Percentiles rank a stretch among this genome's conserved stretches.
phyloP scores from a whole-genome alignment of 1,284 basidiomycete genomes.

The Waitea zeae region DNA sequence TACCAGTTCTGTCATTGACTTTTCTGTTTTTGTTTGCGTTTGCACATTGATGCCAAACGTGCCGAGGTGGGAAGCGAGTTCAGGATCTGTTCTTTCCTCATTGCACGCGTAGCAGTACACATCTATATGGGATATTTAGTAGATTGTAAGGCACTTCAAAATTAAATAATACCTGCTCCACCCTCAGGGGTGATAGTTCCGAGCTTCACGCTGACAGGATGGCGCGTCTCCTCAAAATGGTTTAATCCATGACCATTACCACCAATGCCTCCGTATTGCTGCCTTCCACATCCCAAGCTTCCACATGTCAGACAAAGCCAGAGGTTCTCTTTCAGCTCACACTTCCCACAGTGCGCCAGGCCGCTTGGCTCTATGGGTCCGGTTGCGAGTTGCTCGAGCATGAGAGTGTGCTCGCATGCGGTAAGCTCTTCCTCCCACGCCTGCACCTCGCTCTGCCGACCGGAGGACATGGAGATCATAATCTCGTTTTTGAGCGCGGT shows the following conservation, averaged over 20 bases:
- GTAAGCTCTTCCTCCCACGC: conserved; percentile 95
- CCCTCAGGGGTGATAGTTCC: conserved; percentile 97
- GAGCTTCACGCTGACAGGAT: conserved; percentile 83
- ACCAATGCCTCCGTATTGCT: conserved; percentile 72
- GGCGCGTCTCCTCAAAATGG: conserved; percentile 66
- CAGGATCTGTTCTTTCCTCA: conserved; percentile 73
- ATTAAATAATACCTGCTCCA: conserved; percentile 70
- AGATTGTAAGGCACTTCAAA: too few species aligned
- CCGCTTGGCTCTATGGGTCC: conserved; percentile 44
- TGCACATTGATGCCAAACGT: conserved; percentile 82
- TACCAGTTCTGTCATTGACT: conserved; percentile 92
- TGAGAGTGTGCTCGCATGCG: conserved; percentile 77
- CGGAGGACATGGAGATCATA: conserved; percentile 74
- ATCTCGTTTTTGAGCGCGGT: conserved; percentile 48
- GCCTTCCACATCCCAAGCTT: conserved; percentile 83
- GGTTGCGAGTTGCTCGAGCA: conserved; percentile 47
- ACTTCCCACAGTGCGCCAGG: conserved; percentile 59
- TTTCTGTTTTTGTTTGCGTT: conserved; percentile 84
- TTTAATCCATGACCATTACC: conserved; percentile 85
- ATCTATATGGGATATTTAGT: too few species aligned
- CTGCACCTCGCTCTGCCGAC: conserved; percentile 86
- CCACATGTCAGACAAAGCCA: conserved; percentile 95
- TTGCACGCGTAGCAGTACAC: conserved; percentile 92
- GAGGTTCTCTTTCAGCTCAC: conserved; percentile 76
- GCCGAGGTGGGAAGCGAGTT: conserved; percentile 58